Base-by-base conservation (phyloP, 352 stramenopile genomes). In the Globisporangium sylvaticum region DNA sequence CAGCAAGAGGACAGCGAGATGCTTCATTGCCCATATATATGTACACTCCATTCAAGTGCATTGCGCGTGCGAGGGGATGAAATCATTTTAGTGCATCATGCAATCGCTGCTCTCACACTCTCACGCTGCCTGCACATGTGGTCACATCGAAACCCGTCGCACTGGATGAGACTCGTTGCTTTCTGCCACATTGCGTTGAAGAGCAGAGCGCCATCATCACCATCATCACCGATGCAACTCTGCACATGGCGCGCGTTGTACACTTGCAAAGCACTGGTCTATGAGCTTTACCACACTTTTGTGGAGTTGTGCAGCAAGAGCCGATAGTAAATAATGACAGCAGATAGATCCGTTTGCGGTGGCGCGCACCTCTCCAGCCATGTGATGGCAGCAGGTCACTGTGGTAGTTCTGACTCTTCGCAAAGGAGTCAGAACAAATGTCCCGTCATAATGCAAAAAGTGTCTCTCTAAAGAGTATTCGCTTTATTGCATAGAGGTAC, bases 291-390 rank as follows among this genome's bases (percentile, higher is more conserved):
- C 37, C 12, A 6, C 18, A 50, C 37, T 1, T 3, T 42, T 48
- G 39, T 9, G 15, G 14, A 48, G 15, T 48, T 48, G 39, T n/a
- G 42, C 18, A 50, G 5, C 6, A 50, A 22, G 42, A 50, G 42
- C 18, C 18, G 39, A 48, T 8, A 48, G 39, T 48, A 50, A 50
- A n/a, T 44, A 22, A 58, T 56, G 24, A 37, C 50, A 39, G 14
- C 24, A 31, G 55, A 60, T 15, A 61, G 55, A 61, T 61, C 31
- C 55, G 55, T 61, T 61, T 61, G 31, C 29, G 55, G 55, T 48
- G 55, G 54, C 31, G 55, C 29, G 31, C 55, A 46, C 55, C n/a
- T 48, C 29, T n/a, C 20, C 55, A 48, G 55, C 29, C 53, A 58
- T n/a, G 20, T 29, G 54, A 60, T 27, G 18, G 18, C 31, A 24